Conservation (phyloP, 2,329 filamentous ascomycete genomes). For the Trichoderma atrobrunneum region DNA sequence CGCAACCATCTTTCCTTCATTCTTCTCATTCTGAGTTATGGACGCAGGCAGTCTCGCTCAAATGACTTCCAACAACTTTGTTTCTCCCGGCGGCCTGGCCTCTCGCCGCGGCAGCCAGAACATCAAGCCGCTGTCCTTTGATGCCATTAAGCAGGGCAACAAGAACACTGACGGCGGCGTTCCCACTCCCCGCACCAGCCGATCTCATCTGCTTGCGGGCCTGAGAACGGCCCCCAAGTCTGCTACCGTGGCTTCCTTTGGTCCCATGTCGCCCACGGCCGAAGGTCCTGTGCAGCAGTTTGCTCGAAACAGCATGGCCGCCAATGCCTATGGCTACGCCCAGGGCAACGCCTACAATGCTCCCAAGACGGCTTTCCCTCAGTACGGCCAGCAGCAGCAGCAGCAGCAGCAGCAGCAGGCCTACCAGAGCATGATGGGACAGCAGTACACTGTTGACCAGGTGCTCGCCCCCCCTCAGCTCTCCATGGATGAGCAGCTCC, state of each 20-base stretch:
- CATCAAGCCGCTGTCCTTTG: conserved; percentile 86
- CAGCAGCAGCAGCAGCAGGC: conserved; percentile 23
- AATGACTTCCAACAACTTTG: conserved; percentile 90
- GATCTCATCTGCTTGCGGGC: conserved; percentile 89
- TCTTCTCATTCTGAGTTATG: conserved; percentile 52
- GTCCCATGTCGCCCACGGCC: conserved; percentile 58
- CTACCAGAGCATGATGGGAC: conserved; percentile 35
- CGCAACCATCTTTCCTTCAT: conserved; percentile 18
- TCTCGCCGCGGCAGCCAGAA: conserved; percentile 80
- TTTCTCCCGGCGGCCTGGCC: conserved; percentile 73
- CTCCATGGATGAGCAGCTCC: conserved; percentile 65
- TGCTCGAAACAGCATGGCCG: conserved; percentile 44
- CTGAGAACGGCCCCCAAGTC: conserved; percentile 92
- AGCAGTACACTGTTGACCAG: conserved; percentile 78
- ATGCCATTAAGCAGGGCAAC: conserved; percentile 65
- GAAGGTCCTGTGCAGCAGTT: conserved; percentile 40
- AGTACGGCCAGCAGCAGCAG: conserved; percentile 35
- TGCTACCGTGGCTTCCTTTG: conserved; percentile 67
- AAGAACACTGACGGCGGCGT: conserved; percentile 66
- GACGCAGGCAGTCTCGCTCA: conserved; percentile 99
- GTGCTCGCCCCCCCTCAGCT: conserved; percentile 81
- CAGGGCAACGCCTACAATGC: conserved; percentile 46
- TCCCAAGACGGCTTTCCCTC: conserved; percentile 58
- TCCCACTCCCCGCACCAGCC: conserved; percentile 86
- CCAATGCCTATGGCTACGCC: conserved; percentile 44